Evolutionary conservation across 2,329 filamentous ascomycete species (phyloP).

Genomic region (Epichloe sp.): DNA sequence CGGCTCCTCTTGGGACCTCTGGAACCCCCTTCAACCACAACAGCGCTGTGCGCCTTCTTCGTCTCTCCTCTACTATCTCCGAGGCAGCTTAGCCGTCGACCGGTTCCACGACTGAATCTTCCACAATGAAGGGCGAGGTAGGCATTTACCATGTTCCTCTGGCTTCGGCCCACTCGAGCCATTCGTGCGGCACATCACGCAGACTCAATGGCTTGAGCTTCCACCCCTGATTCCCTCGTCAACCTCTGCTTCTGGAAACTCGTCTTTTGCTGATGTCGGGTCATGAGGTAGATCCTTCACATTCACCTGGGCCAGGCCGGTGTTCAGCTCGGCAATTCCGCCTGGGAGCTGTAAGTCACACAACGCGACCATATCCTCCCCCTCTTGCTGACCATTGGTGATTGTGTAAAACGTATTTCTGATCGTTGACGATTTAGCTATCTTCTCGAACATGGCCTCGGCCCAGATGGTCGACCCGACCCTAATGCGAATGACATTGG

Average conservation of each 20-base stretch:
- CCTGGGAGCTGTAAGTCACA: constrained; percentile 58
- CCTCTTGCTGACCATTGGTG: not conserved
- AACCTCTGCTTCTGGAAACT: not conserved
- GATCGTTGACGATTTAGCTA: constrained; percentile 35
- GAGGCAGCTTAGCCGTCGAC: constrained; percentile 7
- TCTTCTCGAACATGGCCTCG: constrained; percentile 59
- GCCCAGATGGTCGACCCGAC: constrained; percentile 49
- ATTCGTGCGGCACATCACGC: not conserved
- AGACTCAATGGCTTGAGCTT: not conserved
- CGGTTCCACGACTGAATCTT: constrained; percentile 9
- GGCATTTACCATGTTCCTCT: constrained; percentile 14
- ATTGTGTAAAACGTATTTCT: constrained; percentile 7
- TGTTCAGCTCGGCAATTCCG: constrained; percentile 61
- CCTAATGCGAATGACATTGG: constrained; percentile 45
- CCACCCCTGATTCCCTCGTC: not conserved
- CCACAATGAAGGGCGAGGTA: constrained; percentile 42
- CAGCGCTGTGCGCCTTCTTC: constrained; percentile 23
- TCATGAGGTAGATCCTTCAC: constrained; percentile 40
- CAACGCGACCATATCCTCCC: constrained; percentile 9
- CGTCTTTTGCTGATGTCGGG: constrained; percentile 7
- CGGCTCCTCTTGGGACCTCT: constrained; percentile 11
- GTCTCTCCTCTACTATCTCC: constrained; percentile 1
- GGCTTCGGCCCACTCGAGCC: not conserved
- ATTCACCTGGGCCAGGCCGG: constrained; percentile 56
- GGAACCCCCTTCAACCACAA: constrained; percentile 11